A percentile compares a stretch with the other conserved stretches of the same genome.
Evolutionary conservation across 148 eudicot species (phyloP).

Genomic region (Camellia lanceoleosa): DNA sequence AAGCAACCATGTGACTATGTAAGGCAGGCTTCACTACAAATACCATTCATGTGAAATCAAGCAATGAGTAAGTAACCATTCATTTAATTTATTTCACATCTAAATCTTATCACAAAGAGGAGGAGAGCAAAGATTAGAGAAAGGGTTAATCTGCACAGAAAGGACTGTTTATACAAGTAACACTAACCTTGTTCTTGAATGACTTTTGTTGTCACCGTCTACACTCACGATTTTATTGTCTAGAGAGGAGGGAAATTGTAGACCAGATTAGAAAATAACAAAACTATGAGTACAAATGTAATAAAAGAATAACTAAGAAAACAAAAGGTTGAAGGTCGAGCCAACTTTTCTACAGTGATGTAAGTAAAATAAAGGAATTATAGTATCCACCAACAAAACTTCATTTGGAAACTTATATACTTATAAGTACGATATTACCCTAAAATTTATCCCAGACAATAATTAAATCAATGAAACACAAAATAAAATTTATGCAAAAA

Average conservation of each 20-base stretch:
- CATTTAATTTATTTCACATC: not conserved
- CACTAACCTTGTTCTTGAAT: constrained; percentile 53
- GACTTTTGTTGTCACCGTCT: constrained; percentile 29
- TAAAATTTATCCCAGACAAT: no score
- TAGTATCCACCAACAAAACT: not conserved
- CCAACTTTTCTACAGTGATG: constrained; percentile 56
- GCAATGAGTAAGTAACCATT: not conserved
- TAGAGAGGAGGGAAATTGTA: constrained; percentile 12
- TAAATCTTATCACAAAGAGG: not conserved
- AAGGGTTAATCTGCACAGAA: not conserved
- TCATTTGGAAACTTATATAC: not conserved
- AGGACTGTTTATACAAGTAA: not conserved
- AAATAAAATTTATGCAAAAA: no score
- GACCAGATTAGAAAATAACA: not conserved
- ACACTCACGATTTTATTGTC: constrained; percentile 26
- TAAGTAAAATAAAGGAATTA: constrained; percentile 46
- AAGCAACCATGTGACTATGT: not conserved
- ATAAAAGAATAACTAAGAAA: not conserved
- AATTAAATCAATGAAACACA: no score
- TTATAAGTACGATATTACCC: no score
- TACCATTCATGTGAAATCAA: not conserved
- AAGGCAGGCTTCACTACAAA: not conserved
- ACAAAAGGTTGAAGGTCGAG: constrained; percentile 22
- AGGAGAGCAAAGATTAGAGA: not conserved
- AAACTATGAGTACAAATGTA: not conserved